Evolutionary conservation across 2,329 filamentous ascomycete species (phyloP).

Genomic region (Pyrenochaeta sp.): DNA sequence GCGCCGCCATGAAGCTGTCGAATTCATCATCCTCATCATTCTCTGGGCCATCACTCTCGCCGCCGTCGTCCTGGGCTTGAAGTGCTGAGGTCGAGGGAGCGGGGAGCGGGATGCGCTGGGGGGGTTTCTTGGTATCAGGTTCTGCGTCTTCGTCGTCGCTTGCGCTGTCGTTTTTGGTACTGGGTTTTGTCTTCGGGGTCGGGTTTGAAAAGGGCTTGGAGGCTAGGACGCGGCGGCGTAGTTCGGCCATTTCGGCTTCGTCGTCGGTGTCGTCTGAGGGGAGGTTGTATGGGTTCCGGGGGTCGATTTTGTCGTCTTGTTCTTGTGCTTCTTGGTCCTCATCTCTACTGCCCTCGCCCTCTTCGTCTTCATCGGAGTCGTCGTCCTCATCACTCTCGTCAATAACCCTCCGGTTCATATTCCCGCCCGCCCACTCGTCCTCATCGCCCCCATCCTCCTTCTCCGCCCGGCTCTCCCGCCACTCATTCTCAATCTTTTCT

Average conservation of each 20-base stretch:
- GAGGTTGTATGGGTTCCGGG: conserved; percentile 74
- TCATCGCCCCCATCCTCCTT: conserved; percentile 63
- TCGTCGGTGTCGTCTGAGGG: conserved; percentile 78
- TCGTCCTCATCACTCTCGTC: conserved; percentile 53
- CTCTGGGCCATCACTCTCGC: conserved; percentile 69
- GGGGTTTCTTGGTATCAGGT: conserved; percentile 63
- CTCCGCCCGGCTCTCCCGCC: conserved; percentile 76
- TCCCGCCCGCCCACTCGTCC: conserved; percentile 91
- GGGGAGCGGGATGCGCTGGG: conserved; percentile 69
- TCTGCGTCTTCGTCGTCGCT: conserved; percentile 23
- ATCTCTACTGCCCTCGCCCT: conserved; percentile 53
- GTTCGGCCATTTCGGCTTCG: conserved; percentile 91
- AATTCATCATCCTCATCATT: conserved; percentile 79
- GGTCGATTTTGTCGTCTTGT: conserved; percentile 55
- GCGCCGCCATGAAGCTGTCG: conserved; percentile 91
- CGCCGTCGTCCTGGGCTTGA: conserved; percentile 62
- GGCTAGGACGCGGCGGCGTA: conserved; percentile 85
- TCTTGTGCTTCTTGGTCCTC: conserved; percentile 54
- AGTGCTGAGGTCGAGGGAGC: conserved; percentile 44
- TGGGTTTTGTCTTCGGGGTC: too few relatives aligned
- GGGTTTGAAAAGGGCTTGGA: conserved; percentile 85
- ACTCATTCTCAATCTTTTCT: conserved; percentile 87
- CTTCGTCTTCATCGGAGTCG: conserved; percentile 57
- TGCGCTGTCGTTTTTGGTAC: conserved; percentile 36
- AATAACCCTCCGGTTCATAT: conserved; percentile 73